Conservation (phyloP, 2,329 filamentous ascomycete species). For the Pyricularia sp. region DNA sequence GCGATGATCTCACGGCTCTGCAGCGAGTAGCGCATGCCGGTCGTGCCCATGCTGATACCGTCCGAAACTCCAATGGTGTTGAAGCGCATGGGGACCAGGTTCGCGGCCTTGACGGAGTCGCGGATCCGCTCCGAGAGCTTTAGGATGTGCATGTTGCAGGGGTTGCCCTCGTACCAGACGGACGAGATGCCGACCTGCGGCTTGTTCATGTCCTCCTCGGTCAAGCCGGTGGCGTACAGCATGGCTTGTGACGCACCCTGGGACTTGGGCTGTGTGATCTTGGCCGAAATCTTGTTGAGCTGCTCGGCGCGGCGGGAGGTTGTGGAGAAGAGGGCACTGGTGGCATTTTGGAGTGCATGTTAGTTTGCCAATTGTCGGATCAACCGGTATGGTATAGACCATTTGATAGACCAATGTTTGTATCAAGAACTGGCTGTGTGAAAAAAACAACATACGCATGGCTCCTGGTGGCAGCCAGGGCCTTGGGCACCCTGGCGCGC, state of each 20-base stretch:
- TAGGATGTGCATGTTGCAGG: slow-evolving; percentile 98
- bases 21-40: slow-evolving; percentile 78
- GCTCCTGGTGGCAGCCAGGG: slow-evolving; percentile 10
- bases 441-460: slow-evolving; percentile 2
- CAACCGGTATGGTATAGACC: not conserved
- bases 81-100: slow-evolving; percentile 90
- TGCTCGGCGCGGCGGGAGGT: slow-evolving; percentile 41
- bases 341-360: not conserved
- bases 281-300: slow-evolving; percentile 76
- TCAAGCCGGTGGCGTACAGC: slow-evolving; percentile 91
- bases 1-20: slow-evolving; percentile 95
- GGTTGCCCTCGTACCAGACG: slow-evolving; percentile 96
- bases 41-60: slow-evolving; percentile 96
- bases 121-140: slow-evolving; percentile 72
- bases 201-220: slow-evolving; percentile 84
- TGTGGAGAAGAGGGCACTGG: slow-evolving; percentile 37
- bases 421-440: not conserved
- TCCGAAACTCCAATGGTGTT: slow-evolving; percentile 98
- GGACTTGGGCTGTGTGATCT: slow-evolving; percentile 93
- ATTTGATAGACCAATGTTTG: not conserved
- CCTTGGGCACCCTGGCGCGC: slow-evolving; percentile 13
- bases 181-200: slow-evolving; percentile 96
- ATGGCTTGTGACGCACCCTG: slow-evolving; percentile 98
- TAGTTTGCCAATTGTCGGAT: slow-evolving; percentile 1
- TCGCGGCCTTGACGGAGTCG: slow-evolving; percentile 54